These are phyloP conservation scores for Cutaneotrichosporon arboriforme DNA, from an alignment of 1,284 basidiomycete genomes.

Conservation along the genomic window DNA sequence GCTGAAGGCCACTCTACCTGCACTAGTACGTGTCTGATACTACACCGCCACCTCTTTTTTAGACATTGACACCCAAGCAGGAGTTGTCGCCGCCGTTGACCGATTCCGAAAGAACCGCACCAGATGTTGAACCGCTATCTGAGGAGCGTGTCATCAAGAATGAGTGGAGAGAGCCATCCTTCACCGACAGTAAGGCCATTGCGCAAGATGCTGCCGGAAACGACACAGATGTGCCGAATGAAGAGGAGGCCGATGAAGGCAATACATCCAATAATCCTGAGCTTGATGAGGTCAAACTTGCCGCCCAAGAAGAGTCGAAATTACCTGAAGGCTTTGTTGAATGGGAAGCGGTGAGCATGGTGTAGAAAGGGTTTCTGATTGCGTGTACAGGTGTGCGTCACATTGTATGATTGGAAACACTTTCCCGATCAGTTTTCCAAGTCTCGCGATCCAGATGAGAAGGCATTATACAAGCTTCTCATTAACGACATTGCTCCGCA, in stretches of 20 bases:
- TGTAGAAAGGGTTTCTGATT: background rate
- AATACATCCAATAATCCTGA: slow-evolving; percentile 13
- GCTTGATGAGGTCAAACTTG: slow-evolving; percentile 33
- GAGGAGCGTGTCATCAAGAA: too few species aligned
- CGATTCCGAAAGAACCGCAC: too few species aligned
- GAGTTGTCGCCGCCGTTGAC: too few species aligned
- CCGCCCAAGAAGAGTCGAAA: slow-evolving; percentile 35
- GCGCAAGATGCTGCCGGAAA: background rate
- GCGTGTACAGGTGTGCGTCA: slow-evolving; percentile 49
- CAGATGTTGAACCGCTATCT: too few species aligned
- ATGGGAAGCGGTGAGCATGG: slow-evolving; percentile 49
- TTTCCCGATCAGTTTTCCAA: slow-evolving; percentile 50
- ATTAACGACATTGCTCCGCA: slow-evolving; percentile 47
- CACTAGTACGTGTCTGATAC: too few species aligned
- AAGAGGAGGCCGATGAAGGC: slow-evolving; percentile 4
- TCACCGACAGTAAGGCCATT: slow-evolving; percentile 3
- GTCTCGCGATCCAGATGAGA: slow-evolving; percentile 52
- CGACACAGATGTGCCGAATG: too few species aligned
- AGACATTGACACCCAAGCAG: too few species aligned
- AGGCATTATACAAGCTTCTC: slow-evolving; percentile 49
- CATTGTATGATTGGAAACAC: slow-evolving; percentile 50
- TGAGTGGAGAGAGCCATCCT: too few species aligned
- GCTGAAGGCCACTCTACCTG: slow-evolving; percentile 9
- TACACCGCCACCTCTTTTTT: too few species aligned
- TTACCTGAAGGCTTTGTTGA: slow-evolving; percentile 45